phyloP scores from a whole-genome alignment of 164 flowering plant genomes.

The Aristolochia contorta region DNA sequence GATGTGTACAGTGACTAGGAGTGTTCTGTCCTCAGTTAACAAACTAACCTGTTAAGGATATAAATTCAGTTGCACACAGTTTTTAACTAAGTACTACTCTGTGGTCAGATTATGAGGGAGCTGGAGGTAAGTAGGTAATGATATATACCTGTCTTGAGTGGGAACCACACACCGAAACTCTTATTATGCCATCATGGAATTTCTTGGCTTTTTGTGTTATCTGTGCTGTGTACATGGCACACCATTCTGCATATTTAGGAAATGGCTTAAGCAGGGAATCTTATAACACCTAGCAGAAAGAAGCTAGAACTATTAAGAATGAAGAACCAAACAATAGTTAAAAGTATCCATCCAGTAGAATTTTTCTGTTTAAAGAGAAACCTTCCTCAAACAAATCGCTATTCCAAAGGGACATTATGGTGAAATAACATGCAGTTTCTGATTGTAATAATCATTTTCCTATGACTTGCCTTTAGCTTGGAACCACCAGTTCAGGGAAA shows the following conservation, averaged over 20 bases:
- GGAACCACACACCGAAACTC: constrained; percentile 31
- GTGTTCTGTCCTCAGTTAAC: constrained; percentile 24
- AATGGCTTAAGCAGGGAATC: background rate
- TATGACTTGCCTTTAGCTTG: too few species aligned
- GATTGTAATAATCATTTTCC: too few species aligned
- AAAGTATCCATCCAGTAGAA: background rate
- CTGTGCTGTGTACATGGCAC: constrained; percentile 60
- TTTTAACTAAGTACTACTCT: background rate
- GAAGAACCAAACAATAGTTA: background rate
- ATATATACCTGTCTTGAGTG: constrained; percentile 44
- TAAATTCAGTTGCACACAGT: background rate
- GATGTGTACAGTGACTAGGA: constrained; percentile 22
- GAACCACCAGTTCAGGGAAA: too few species aligned
- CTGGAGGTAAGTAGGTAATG: background rate
- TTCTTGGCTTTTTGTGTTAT: constrained; percentile 60
- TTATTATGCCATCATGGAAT: constrained; percentile 62
- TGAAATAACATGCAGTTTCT: background rate
- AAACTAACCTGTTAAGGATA: constrained; percentile 20
- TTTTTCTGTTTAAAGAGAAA: background rate
- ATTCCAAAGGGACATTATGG: background rate
- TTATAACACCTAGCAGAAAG: background rate
- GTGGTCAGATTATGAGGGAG: background rate
- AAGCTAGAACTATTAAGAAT: background rate
- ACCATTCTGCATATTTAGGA: constrained; percentile 26
- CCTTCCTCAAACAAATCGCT: background rate